Percentiles rank a stretch among this genome's conserved stretches.
Evolutionary conservation across 2,329 filamentous ascomycete genomes (phyloP).

Genomic region (Chrysoporthe austroafricana): DNA sequence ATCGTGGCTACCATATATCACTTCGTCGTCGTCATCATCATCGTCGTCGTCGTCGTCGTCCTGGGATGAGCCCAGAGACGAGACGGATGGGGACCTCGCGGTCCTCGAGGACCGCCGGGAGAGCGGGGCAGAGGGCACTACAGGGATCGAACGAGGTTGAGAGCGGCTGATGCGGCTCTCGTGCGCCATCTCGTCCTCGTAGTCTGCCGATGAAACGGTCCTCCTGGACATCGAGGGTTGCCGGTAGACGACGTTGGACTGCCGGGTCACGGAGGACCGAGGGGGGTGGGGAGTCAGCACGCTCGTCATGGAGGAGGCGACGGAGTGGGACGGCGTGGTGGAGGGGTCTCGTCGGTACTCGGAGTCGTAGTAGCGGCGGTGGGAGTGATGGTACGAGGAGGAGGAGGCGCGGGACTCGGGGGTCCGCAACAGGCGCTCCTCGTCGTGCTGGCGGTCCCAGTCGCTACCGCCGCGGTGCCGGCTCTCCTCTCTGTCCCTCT

Average conservation of each 20-base stretch:
- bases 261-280: slow-evolving; percentile 35
- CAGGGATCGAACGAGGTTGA: slow-evolving; percentile 23
- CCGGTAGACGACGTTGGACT: slow-evolving; percentile 32
- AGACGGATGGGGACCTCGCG: slow-evolving; percentile 34
- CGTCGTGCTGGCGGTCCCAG: slow-evolving; percentile 19
- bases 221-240: slow-evolving; percentile 27
- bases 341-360: slow-evolving; percentile 16
- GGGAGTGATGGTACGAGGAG: slow-evolving; percentile 23
- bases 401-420: slow-evolving; percentile 28
- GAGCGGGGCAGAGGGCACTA: slow-evolving; percentile 41
- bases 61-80: slow-evolving; percentile 36
- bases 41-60: neutral
- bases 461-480: slow-evolving; percentile 12
- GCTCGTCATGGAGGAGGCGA: slow-evolving; percentile 33
- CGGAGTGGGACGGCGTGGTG: slow-evolving; percentile 32
- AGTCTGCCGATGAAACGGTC: slow-evolving; percentile 22
- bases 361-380: slow-evolving; percentile 20
- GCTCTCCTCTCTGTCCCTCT: slow-evolving; percentile 9
- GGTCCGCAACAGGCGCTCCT: slow-evolving; percentile 24
- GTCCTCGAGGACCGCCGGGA: slow-evolving; percentile 42
- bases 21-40: slow-evolving; percentile 43
- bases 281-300: slow-evolving; percentile 39
- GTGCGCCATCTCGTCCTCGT: slow-evolving; percentile 36
- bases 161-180: slow-evolving; percentile 37
- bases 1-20: slow-evolving; percentile 41